These are phyloP conservation scores for Nepenthes gracilis DNA, from an alignment of 148 eudicot species.

Conservation along the genomic window DNA sequence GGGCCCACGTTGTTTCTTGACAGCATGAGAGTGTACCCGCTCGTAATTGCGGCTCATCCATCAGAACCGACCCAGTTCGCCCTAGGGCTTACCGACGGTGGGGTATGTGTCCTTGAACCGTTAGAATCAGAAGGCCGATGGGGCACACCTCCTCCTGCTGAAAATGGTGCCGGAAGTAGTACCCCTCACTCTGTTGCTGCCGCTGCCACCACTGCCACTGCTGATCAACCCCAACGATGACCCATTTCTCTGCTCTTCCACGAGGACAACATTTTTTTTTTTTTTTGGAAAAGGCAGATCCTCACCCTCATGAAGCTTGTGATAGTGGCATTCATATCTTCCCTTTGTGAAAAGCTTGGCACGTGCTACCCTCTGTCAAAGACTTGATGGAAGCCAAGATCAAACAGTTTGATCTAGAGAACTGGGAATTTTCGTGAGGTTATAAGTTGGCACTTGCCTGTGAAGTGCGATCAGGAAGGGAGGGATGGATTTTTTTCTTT, in stretches of 20 bases:
- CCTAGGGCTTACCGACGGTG: slow-evolving; percentile 65
- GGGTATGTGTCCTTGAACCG: slow-evolving; percentile 63
- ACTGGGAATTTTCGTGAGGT: too few species aligned
- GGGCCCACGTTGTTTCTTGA: not conserved
- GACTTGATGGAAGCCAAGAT: too few species aligned
- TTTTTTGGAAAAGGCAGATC: too few species aligned
- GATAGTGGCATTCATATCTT: too few species aligned
- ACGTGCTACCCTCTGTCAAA: too few species aligned
- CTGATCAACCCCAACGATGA: slow-evolving; percentile 23
- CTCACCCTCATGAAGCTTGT: too few species aligned
- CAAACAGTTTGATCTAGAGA: too few species aligned
- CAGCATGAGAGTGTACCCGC: slow-evolving; percentile 42
- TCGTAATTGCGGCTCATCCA: slow-evolving; percentile 64
- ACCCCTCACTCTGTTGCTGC: slow-evolving; percentile 15
- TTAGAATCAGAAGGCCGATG: slow-evolving; percentile 57
- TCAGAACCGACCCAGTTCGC: slow-evolving; percentile 55
- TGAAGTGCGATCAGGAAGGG: too few species aligned
- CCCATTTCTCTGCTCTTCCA: not conserved
- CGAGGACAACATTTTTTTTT: too few species aligned
- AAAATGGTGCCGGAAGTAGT: slow-evolving; percentile 44
- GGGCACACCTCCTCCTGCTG: slow-evolving; percentile 37
- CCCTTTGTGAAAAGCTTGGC: too few species aligned
- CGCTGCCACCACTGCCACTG: slow-evolving; percentile 3
- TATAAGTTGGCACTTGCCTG: too few species aligned
- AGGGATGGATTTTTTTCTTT: too few species aligned